Percentiles rank a stretch among this genome's conserved stretches.
Evolutionary conservation across 2,329 filamentous ascomycete genomes (phyloP).

Genomic region (Alternaria alternata): DNA sequence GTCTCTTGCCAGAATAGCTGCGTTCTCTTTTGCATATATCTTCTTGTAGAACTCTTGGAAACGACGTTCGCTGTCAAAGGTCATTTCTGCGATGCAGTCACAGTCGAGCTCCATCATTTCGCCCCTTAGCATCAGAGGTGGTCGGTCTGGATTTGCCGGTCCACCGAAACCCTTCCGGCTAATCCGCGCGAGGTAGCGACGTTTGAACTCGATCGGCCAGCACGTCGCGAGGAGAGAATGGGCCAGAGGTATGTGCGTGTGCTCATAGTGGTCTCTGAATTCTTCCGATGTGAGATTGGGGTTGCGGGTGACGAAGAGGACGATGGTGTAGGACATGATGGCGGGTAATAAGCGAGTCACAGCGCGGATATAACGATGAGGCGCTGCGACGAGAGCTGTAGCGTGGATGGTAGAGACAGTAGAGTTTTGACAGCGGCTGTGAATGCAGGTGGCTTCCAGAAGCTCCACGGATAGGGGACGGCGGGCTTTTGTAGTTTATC

Average conservation of each 20-base stretch:
- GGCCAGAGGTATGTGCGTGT: slow-evolving; percentile 35
- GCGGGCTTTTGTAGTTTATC: slow-evolving; percentile 19
- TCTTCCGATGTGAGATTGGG: slow-evolving; percentile 30
- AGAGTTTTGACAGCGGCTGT: slow-evolving; percentile 18
- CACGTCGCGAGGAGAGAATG: slow-evolving; percentile 26
- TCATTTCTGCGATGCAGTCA: slow-evolving; percentile 38
- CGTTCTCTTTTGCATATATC: slow-evolving; percentile 33
- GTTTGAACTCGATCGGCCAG: slow-evolving; percentile 34
- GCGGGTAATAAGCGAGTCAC: neutral
- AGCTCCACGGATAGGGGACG: slow-evolving; percentile 15
- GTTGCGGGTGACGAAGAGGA: slow-evolving; percentile 38
- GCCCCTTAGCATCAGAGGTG: slow-evolving; percentile 34
- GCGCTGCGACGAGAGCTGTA: neutral
- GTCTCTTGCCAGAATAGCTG: slow-evolving; percentile 31
- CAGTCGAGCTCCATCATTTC: slow-evolving; percentile 33
- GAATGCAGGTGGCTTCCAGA: slow-evolving; percentile 15
- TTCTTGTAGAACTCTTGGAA: slow-evolving; percentile 39
- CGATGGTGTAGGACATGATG: slow-evolving; percentile 36
- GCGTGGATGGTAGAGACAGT: neutral
- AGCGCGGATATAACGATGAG: neutral
- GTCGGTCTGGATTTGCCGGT: slow-evolving; percentile 33
- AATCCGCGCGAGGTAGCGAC: slow-evolving; percentile 39
- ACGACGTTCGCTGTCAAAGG: slow-evolving; percentile 30
- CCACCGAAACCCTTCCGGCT: slow-evolving; percentile 37
- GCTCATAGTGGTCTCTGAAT: slow-evolving; percentile 42